Base-by-base conservation (phyloP, 2,329 filamentous ascomycete species). In the Ceratocystis colombiana region DNA sequence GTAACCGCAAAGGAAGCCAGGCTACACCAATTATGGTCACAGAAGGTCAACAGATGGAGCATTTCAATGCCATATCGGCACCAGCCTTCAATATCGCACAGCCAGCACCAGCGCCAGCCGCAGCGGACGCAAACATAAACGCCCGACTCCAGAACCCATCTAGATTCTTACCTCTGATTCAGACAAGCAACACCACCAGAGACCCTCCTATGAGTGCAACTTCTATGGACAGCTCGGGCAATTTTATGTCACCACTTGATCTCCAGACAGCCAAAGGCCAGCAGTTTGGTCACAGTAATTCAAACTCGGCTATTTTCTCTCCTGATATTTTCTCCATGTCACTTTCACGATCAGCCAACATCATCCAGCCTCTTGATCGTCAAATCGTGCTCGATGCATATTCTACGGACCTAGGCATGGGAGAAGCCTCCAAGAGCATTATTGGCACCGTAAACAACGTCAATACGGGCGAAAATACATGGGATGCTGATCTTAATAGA, bases 331-430 rank as follows among this genome's bases (percentile, higher is more conserved):
- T 85, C n/a, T 74, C 77, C 4, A 75, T 84, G 69, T 78, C 78
- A 3, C 75, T 86, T 17, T 75, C 76, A 25, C 80, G 79, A 71
- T 79, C 79, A 66, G 74, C 76, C 22, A 76, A 78, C 67, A 79
- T 85, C 64, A 76, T 90, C 30, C 85, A 87, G 8, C 85, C 89
- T 68, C 81, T 93, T 15, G 88, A 92, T 71, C 81, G 88, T 2
- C 88, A 90, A 71, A 84, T 91, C 69, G 86, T 90, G 1, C 89
- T 90, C 69, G 86, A 85, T 46, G 87, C 86, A 1, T 93, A 91
- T 72, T 84, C 71, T 76, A 85, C 73, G 70, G 79, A 82, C 48
- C 73, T 77, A 1, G 74, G 73, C 6, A 76, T 79, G 62, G 71
- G 72, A 50, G 55, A 37, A 7, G 33, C 72, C 2, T 73, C 73